A percentile compares a stretch with the other conserved stretches of the same genome.
These are phyloP conservation scores for Geosmithia flava DNA, from an alignment of 2,329 filamentous ascomycete genomes.

Conservation along the genomic window DNA sequence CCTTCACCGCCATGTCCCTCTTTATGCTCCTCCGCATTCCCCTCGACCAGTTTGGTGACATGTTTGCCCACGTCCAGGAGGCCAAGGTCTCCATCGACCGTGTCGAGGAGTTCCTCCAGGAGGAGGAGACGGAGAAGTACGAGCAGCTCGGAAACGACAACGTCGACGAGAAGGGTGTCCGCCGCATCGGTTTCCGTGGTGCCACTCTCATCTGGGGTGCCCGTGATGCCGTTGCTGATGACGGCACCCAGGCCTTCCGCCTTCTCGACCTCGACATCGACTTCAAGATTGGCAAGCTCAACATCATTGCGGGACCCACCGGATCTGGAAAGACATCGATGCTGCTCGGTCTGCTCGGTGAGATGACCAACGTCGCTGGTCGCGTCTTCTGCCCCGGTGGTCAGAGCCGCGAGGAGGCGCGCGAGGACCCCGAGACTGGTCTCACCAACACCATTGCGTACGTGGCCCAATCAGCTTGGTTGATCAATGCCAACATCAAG, in stretches of 20 bases:
- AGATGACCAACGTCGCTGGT: constrained; percentile 82
- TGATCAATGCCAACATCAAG: constrained; percentile 90
- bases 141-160: constrained; percentile 64
- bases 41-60: constrained; percentile 90
- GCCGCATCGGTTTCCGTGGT: constrained; percentile 72
- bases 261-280: constrained; percentile 73
- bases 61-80: constrained; percentile 97
- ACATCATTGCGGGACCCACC: constrained; percentile 85
- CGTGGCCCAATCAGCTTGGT: constrained; percentile 92
- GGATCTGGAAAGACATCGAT: constrained; percentile 93
- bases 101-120: constrained; percentile 84
- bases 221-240: constrained; percentile 45
- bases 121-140: constrained; percentile 96
- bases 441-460: constrained; percentile 90
- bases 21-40: constrained; percentile 91
- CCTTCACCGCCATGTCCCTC: constrained; percentile 90
- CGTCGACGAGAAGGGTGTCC: constrained; percentile 53
- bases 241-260: constrained; percentile 64
- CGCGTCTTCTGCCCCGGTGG: constrained; percentile 77
- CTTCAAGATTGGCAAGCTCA: constrained; percentile 77
- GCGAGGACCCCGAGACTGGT: constrained; percentile 67
- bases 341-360: constrained; percentile 88
- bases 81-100: constrained; percentile 94
- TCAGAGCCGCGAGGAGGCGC: constrained; percentile 73
- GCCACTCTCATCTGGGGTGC: constrained; percentile 85